Evolutionary conservation across 768 basidiomycete species (phyloP).

Genomic region (Hygrocybe punicea): DNA sequence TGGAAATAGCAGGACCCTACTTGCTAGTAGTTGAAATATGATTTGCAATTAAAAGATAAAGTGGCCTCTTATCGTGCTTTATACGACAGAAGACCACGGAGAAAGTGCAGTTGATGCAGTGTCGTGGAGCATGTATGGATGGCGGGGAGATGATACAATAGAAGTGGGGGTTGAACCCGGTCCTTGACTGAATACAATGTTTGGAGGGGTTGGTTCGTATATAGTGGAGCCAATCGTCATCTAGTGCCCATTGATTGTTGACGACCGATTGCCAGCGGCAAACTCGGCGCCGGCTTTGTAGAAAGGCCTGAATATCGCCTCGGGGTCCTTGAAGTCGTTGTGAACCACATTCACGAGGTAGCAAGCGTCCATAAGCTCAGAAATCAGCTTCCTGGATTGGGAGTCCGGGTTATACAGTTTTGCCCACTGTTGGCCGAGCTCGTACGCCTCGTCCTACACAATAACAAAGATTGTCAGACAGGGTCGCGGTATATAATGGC

Average conservation of each 20-base stretch:
- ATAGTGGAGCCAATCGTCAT: constrained; percentile 17
- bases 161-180: constrained; percentile 15
- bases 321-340: constrained; percentile 85
- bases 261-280: constrained; percentile 36
- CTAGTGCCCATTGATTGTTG: constrained; percentile 43
- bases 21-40: background rate
- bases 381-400: constrained; percentile 69
- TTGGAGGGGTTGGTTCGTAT: constrained; percentile 13
- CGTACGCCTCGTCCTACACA: constrained; percentile 87
- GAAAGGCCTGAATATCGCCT: constrained; percentile 87
- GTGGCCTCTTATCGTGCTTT: too few species aligned
- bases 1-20: background rate
- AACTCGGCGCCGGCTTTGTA: constrained; percentile 69
- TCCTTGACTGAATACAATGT: constrained; percentile 6
- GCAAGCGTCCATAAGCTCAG: constrained; percentile 72
- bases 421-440: constrained; percentile 90
- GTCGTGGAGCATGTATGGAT: constrained; percentile 11
- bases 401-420: constrained; percentile 77
- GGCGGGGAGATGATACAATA: background rate
- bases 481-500: background rate
- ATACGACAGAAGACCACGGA: background rate
- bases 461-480: background rate
- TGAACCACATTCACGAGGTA: constrained; percentile 95
- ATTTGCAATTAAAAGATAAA: background rate
- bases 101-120: constrained; percentile 27